These are phyloP conservation scores for Cryphonectria nitschkei DNA, from an alignment of 2,329 filamentous ascomycete species.

Conservation along the genomic window DNA sequence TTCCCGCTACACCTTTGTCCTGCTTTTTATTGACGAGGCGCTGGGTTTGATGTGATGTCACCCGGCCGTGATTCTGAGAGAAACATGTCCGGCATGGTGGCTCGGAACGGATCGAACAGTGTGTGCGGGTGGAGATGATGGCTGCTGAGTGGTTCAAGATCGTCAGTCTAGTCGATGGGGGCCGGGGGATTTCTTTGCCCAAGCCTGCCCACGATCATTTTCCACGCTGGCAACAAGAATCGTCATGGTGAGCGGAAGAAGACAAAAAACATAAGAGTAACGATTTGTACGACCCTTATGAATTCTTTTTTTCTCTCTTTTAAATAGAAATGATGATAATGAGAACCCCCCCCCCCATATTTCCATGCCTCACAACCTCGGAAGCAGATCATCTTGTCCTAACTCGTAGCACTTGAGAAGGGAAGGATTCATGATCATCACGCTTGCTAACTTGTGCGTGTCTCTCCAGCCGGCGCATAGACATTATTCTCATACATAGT, in stretches of 20 bases:
- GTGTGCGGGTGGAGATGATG: not conserved
- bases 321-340: slow-evolving; percentile 26
- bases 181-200: not conserved
- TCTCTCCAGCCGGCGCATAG: not conserved
- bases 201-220: not conserved
- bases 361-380: not conserved
- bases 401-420: not conserved
- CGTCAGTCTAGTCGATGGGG: not conserved
- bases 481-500: no score
- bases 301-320: not conserved
- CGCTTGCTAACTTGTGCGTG: not conserved
- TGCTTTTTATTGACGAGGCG: not conserved
- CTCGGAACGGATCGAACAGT: not conserved
- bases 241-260: not conserved
- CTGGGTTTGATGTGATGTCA: not conserved
- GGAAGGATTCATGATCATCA: no score
- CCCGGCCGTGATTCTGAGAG: not conserved
- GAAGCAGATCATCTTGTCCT: not conserved
- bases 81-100: not conserved
- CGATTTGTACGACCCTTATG: slow-evolving; percentile 25
- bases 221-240: not conserved
- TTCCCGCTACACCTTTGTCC: not conserved
- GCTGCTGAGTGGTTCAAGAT: not conserved
- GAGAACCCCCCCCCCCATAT: slow-evolving; percentile 10
- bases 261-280: slow-evolving; percentile 24